A percentile compares a stretch with the other conserved stretches of the same genome.
Evolutionary conservation across 75 land plant species (phyloP).

Genomic region (Picea sitchensis): DNA sequence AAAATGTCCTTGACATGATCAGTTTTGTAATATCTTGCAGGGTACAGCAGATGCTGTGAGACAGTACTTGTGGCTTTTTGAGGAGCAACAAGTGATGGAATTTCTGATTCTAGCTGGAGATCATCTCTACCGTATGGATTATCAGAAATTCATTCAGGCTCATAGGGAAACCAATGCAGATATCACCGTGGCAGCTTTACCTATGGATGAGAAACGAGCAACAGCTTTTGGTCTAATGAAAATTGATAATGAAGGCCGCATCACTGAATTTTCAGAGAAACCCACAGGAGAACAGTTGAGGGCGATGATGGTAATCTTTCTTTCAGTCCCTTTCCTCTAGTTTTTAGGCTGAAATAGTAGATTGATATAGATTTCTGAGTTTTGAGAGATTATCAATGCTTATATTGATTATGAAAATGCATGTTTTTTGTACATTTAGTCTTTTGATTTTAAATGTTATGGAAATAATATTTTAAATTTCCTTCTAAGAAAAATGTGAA

Average conservation of each 20-base stretch:
- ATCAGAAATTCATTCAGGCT: constrained; percentile 94
- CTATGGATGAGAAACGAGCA: constrained; percentile 98
- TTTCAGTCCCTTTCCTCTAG: neutral
- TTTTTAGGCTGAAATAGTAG: constrained; percentile 2
- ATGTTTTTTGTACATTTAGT: neutral
- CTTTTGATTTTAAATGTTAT: neutral
- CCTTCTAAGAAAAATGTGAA: neutral
- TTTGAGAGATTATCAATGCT: neutral
- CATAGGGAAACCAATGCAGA: constrained; percentile 97
- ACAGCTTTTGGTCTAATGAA: constrained; percentile 99
- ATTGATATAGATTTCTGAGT: neutral
- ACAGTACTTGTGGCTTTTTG: constrained; percentile 97
- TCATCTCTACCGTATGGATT: constrained; percentile 98
- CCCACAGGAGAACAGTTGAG: constrained; percentile 84
- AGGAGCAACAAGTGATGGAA: constrained; percentile 94
- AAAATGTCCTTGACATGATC: constrained; percentile 9
- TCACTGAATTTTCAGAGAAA: constrained; percentile 95
- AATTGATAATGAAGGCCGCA: constrained; percentile 93
- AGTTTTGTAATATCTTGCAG: constrained; percentile 23
- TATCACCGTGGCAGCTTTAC: constrained; percentile 96
- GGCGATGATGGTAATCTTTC: constrained; percentile 76
- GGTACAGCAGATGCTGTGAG: constrained; percentile 99
- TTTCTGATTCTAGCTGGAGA: constrained; percentile 94
- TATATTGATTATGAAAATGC: neutral
- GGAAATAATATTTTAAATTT: neutral